Base-by-base conservation (phyloP, 2,329 filamentous ascomycete genomes). In the Berkeleyomyces basicola region DNA sequence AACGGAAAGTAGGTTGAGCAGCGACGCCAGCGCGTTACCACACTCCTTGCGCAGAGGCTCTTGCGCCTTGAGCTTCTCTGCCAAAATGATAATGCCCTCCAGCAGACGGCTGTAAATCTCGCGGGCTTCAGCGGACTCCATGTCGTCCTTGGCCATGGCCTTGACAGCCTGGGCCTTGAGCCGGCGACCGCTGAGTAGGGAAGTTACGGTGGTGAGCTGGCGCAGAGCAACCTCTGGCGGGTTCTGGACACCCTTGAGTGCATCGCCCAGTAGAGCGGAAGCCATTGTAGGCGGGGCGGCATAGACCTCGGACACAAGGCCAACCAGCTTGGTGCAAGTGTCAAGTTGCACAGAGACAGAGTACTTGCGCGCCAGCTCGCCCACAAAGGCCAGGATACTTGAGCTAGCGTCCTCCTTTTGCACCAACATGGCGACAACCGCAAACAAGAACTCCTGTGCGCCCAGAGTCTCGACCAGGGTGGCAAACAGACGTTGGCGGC, bases 391-490 rank as follows among this genome's bases (percentile, higher is more conserved):
- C 46, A 85, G 75, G 44, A 93, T 82, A 67, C 81, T 82, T 69
- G 87, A 84, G 7, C 42, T 63, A 64, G 86, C 86, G n/a, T 84
- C 79, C 3, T 87, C 85, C 69, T 87, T 87, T 70, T 96, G 90
- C n/a, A 89, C 84, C 65, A 99, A 81, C 82, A 97, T 91, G 63
- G 88, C 87, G 58, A 95, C 75, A 11, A 99, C 80, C 4, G 90
- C 90, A 68, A 90, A 95, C 33, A 97, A 77, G 69, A 95, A 95
- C 66, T 97, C 91, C 61, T 87, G 81, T 0, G 90, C 80, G 2
- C 92, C 92, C 3, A 99, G 78, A 9, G 91, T 95, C 68, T 89
- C 83, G 31, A 93, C 84, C 16, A 99, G 78, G 59, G 92, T 88
- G 61, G 87, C 80, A 73, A 96, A 99, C 5, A 99, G 77, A 47